Evolutionary conservation across 371 early-diverging fungal species (phyloP).

Genomic region (Pancytospora philotis): DNA sequence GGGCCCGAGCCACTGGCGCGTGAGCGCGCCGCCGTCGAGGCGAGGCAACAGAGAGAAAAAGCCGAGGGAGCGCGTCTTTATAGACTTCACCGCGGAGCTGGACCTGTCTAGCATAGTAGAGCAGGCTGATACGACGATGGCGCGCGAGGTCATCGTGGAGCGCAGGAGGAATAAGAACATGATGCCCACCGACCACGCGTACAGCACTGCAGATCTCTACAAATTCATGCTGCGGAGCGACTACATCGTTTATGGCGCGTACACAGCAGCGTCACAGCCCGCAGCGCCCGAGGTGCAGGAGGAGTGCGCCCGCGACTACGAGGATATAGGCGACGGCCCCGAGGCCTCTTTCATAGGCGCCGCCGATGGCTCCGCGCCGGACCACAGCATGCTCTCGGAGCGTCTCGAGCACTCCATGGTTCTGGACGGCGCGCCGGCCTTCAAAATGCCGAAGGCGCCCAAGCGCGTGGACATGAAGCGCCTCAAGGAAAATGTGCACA

Average conservation of each 20-base stretch:
- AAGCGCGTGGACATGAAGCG: constrained; percentile 52
- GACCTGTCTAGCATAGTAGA: constrained; percentile 36
- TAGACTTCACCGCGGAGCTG: constrained; percentile 43
- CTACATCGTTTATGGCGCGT: constrained; percentile 18
- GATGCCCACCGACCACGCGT: constrained; percentile 49
- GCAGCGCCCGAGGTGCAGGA: too few species aligned
- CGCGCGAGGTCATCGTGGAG: constrained; percentile 34
- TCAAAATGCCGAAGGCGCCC: constrained; percentile 1
- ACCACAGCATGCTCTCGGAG: neutral
- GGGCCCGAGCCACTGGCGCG: constrained; percentile 57
- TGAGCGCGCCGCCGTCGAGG: constrained; percentile 14
- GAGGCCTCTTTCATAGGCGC: neutral
- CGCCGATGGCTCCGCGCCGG: neutral
- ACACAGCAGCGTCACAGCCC: too few species aligned
- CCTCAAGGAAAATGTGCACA: constrained; percentile 41
- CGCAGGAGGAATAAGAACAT: constrained; percentile 50
- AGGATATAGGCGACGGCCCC: neutral
- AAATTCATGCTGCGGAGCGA: constrained; percentile 28
- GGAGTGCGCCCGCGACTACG: neutral
- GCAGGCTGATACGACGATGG: constrained; percentile 37
- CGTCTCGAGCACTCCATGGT: constrained; percentile 14
- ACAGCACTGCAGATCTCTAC: constrained; percentile 51
- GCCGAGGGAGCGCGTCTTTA: constrained; percentile 39
- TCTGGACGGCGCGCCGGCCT: neutral
- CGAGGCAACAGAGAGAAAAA: constrained; percentile 17